phyloP scores from a whole-genome alignment of 164 flowering plant genomes.

The Sextonia rubra region DNA sequence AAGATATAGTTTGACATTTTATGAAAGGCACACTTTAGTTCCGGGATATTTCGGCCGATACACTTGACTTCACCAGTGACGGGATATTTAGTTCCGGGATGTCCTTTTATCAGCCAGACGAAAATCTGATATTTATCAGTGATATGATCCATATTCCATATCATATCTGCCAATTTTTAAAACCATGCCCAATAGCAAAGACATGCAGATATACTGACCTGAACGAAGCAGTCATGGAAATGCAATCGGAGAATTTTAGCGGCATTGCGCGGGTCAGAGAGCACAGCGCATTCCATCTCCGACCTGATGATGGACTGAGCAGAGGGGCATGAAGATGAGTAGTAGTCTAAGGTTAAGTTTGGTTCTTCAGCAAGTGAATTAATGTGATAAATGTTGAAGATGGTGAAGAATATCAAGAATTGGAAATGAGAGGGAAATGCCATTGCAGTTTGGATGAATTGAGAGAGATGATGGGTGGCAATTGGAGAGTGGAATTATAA shows the following conservation, averaged over 20 bases:
- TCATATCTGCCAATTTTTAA: too few species aligned
- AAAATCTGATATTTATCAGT: too few species aligned
- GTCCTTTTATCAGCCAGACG: too few species aligned
- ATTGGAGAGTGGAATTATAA: constrained; percentile 11
- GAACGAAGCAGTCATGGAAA: constrained; percentile 94
- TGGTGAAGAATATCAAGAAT: constrained; percentile 11
- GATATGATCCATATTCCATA: too few species aligned
- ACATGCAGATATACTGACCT: constrained; percentile 34
- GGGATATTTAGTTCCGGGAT: too few species aligned
- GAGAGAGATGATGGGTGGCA: constrained; percentile 8
- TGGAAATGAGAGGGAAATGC: constrained; percentile 9
- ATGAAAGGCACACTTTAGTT: too few species aligned
- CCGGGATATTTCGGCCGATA: too few species aligned
- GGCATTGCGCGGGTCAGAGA: constrained; percentile 70
- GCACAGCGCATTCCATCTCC: constrained; percentile 81
- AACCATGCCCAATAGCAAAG: too few species aligned
- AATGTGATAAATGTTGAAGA: constrained; percentile 13
- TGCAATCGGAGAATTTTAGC: constrained; percentile 73
- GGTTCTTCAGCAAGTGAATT: constrained; percentile 41
- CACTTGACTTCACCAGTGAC: too few species aligned
- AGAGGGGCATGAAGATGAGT: constrained; percentile 57
- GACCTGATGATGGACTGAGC: constrained; percentile 47
- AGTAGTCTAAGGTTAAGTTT: constrained; percentile 65
- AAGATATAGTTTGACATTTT: too few species aligned
- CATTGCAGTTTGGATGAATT: constrained; percentile 17